A percentile compares a stretch with the other conserved stretches of the same genome.
Evolutionary conservation across 2,329 filamentous ascomycete genomes (phyloP).

Genomic region (Mycosphaerelloides madeirae): DNA sequence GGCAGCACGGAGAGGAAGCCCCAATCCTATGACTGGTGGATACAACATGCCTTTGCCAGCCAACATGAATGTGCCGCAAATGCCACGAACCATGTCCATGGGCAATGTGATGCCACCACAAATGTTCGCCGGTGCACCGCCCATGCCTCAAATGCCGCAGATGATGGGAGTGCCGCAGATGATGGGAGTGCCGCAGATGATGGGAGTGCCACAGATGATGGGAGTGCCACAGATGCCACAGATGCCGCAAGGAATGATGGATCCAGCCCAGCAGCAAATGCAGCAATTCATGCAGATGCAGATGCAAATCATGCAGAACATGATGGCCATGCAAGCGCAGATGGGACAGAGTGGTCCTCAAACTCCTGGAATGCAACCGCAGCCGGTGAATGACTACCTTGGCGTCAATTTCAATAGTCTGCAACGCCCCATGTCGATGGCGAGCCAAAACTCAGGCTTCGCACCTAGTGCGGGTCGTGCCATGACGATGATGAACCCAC

Average conservation of each 20-base stretch:
- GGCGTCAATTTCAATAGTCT: conserved; percentile 18
- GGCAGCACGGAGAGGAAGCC: conserved; percentile 73
- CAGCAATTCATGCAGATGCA: conserved; percentile 38
- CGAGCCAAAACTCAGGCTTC: conserved; percentile 26
- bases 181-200: conserved; percentile 24
- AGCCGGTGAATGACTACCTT: conserved; percentile 21
- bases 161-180: conserved; percentile 1
- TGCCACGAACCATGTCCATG: conserved; percentile 34
- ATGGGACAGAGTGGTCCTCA: conserved; percentile 17
- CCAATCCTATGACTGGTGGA: conserved; percentile 48
- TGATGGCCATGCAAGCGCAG: conserved; percentile 35
- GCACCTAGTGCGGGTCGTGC: conserved; percentile 47
- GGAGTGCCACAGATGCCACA: conserved; percentile 24
- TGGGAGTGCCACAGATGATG: conserved; percentile 3
- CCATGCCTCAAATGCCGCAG: conserved; percentile 24
- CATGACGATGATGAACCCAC: conserved; percentile 78
- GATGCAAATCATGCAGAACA: conserved; percentile 37
- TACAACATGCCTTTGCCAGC: conserved; percentile 27
- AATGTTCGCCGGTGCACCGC: conserved; percentile 22
- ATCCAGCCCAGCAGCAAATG: conserved; percentile 30
- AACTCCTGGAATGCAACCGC: conserved; percentile 15
- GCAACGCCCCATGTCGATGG: conserved; percentile 44
- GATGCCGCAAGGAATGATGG: conserved; percentile 17
- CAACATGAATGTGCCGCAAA: conserved; percentile 28
- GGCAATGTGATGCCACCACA: conserved; percentile 26